Base-by-base conservation (phyloP, 2,329 filamentous ascomycete genomes). In the Colletotrichum tabaci region DNA sequence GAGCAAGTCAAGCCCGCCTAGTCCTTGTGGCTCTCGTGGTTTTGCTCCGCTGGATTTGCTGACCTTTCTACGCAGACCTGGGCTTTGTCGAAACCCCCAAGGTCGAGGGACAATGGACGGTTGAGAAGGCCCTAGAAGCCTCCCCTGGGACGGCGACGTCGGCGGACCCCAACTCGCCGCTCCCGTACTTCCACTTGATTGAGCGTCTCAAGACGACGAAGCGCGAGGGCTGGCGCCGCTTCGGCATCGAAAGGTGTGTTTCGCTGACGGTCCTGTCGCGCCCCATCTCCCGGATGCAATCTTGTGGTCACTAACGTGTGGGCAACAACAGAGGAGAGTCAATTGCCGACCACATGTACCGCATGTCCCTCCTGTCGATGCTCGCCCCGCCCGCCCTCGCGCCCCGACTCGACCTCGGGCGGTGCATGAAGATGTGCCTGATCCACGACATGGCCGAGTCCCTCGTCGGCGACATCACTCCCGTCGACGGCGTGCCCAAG, bases 311-410 rank as follows among this genome's bases (percentile, higher is more conserved):
- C 63, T 62, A 21, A 67, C 52, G 23, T 73, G 35, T 23, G 4
- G 18, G 16, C 35, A 5, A n/a, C 16, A 10, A 7, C 74, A 91
- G 88, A 69, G 93, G 94, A 80, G 96, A 99, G 83, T 97, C 94
- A 2, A 98, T 99, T 79, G 89, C 94, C 65, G 96, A 99, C 84
- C 96, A 99, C 87, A 99, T 99, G 96, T 99, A 98, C 84, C 95
- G 96, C 84, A 99, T 99, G 96, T 94, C 95, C 61, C 89, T 99
- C 76, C 94, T 99, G 82, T 95, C 94, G 74, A 94, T 99, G 91
- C 90, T 98, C 75, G 95, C 94, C 2, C 96, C 96, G 2, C 87
- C 93, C 0, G 84, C 92, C 1, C 89, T 98, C 13, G 87, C 91
- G 2, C 83, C 90, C 0, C 89, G 88, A 49, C 87, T 98, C 78